Percentiles rank a stretch among this genome's conserved stretches.
Conservation (phyloP, 352 stramenopile species). For the Phytophthora quininea region DNA sequence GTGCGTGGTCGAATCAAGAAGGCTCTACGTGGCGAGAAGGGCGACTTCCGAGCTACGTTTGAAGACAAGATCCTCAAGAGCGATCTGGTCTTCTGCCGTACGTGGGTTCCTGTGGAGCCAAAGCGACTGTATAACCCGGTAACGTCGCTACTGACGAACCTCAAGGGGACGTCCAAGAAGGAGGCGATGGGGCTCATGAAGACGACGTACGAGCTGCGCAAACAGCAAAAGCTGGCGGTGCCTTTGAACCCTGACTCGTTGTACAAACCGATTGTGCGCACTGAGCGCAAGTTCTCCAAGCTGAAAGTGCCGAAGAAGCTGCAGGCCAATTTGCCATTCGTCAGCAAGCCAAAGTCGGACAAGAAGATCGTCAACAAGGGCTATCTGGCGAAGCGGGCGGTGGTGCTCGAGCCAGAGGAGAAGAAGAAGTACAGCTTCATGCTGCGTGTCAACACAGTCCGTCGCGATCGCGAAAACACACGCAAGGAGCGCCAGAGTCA, state of each 20-base stretch:
- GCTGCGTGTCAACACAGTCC: slow-evolving; percentile 97
- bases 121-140: slow-evolving; percentile 99
- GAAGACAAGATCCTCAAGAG: slow-evolving; percentile 99
- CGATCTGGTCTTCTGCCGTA: slow-evolving; percentile 99
- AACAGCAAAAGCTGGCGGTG: slow-evolving; percentile 94
- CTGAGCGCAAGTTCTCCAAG: slow-evolving; percentile 91
- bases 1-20: slow-evolving; percentile 99
- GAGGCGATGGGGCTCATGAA: slow-evolving; percentile 89
- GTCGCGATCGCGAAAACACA: slow-evolving; percentile 96
- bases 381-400: slow-evolving; percentile 89
- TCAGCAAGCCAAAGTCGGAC: slow-evolving; percentile 96
- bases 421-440: slow-evolving; percentile 98
- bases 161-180: slow-evolving; percentile 58
- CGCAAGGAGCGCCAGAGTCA: slow-evolving; percentile 92
- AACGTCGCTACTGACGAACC: slow-evolving; percentile 73
- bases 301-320: slow-evolving; percentile 97
- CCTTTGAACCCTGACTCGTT: slow-evolving; percentile 98
- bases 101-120: slow-evolving; percentile 98
- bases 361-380: slow-evolving; percentile 87
- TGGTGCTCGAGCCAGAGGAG: slow-evolving; percentile 96
- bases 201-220: slow-evolving; percentile 94
- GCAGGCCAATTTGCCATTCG: slow-evolving; percentile 96
- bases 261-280: slow-evolving; percentile 98
- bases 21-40: slow-evolving; percentile 90
- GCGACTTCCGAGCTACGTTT: slow-evolving; percentile 98